Conservation (phyloP, 2,329 filamentous ascomycete genomes). For the Diaporthe aspalathi region DNA sequence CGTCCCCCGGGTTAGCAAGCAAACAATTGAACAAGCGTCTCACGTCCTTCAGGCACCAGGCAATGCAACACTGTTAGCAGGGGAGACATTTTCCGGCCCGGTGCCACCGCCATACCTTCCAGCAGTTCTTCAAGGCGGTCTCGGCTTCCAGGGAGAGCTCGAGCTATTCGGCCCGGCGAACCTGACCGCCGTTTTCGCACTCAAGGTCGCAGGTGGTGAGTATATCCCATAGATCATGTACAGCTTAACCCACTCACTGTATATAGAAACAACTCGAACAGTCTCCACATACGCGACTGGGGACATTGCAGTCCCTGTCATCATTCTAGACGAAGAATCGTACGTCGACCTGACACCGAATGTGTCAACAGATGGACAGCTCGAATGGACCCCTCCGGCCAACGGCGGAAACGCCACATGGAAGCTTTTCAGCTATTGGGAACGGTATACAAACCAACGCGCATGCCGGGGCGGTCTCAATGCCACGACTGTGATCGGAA, state of each 20-base stretch:
- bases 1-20: conserved; percentile 45
- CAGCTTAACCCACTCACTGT: neutral
- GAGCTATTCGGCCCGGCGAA: conserved; percentile 21
- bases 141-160: conserved; percentile 6
- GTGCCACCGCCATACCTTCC: conserved; percentile 24
- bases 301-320: neutral
- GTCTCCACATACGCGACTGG: neutral
- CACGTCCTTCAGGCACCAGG: conserved; percentile 28
- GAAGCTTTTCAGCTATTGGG: conserved; percentile 35
- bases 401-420: conserved; percentile 15
- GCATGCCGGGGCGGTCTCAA: conserved; percentile 28
- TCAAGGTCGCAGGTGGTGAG: conserved; percentile 20
- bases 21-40: conserved; percentile 36
- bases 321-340: conserved; percentile 27
- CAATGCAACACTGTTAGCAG: conserved; percentile 15
- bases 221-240: neutral
- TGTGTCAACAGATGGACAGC: conserved; percentile 23
- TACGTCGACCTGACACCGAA: conserved; percentile 33
- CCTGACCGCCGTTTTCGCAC: conserved; percentile 16
- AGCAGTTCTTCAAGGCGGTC: conserved; percentile 15
- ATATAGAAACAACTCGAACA: neutral
- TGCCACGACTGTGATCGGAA: conserved; percentile 30
- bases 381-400: conserved; percentile 4
- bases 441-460: conserved; percentile 18
- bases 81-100: conserved; percentile 19